phyloP scores from a whole-genome alignment of 2,329 filamentous ascomycete species.

The Ploettnerulaceae sp. region DNA sequence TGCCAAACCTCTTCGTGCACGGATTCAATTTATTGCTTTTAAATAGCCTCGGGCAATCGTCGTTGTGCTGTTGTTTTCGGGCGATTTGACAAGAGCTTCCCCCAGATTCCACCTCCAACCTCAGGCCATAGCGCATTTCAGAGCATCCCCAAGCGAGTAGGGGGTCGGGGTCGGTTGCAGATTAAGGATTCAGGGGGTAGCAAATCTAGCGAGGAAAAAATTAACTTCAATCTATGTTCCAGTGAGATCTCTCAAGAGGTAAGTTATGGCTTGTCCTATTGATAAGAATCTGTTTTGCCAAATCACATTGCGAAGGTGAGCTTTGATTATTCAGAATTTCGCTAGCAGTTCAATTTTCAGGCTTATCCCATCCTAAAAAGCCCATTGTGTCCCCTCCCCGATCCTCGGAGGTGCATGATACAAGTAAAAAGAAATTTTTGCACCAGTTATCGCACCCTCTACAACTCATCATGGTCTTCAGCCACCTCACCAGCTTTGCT shows the following conservation, averaged over 20 bases:
- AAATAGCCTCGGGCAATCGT: not conserved
- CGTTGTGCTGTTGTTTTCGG: not conserved
- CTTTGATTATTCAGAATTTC: not conserved
- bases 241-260: no score
- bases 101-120: not conserved
- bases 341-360: constrained; percentile 7
- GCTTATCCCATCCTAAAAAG: constrained; percentile 9
- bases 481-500: constrained; percentile 44
- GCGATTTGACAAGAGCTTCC: constrained; percentile 1
- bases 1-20: not conserved
- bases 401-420: constrained; percentile 23
- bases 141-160: no score
- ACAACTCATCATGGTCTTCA: constrained; percentile 70
- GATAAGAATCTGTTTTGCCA: no score
- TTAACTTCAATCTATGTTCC: no score
- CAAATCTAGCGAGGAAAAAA: no score
- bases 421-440: constrained; percentile 22
- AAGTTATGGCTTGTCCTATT: no score
- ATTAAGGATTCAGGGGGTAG: no score
- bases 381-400: constrained; percentile 6
- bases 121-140: not conserved
- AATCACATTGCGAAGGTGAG: not conserved
- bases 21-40: not conserved
- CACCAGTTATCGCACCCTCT: constrained; percentile 38
- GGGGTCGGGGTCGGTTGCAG: no score